A percentile compares a stretch with the other conserved stretches of the same genome.
Conservation (phyloP, 2,329 filamentous ascomycete genomes). For the Fusarium sp. region DNA sequence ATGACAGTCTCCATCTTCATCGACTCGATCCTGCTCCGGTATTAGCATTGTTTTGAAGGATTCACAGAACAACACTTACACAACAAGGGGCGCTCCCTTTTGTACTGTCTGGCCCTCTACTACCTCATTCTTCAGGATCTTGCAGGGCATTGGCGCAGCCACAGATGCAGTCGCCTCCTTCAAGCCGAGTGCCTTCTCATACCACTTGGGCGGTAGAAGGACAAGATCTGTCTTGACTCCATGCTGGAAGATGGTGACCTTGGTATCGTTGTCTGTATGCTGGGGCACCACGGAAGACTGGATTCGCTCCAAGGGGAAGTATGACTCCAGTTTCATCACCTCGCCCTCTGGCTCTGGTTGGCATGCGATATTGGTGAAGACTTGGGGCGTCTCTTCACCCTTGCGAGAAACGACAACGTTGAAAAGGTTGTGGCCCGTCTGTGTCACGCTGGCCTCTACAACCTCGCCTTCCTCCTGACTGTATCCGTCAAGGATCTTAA, state of each 20-base stretch:
- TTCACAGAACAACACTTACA: constrained; percentile 62
- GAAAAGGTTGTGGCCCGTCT: constrained; percentile 61
- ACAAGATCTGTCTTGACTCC: constrained; percentile 70
- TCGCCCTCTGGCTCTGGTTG: constrained; percentile 48
- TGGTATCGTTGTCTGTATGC: constrained; percentile 64
- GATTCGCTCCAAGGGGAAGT: constrained; percentile 84
- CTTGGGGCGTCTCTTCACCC: constrained; percentile 51
- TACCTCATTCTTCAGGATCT: constrained; percentile 91
- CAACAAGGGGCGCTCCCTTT: constrained; percentile 88
- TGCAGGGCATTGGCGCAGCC: constrained; percentile 96
- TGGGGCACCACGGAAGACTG: constrained; percentile 80
- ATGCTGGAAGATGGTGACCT: constrained; percentile 82
- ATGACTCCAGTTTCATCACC: constrained; percentile 57
- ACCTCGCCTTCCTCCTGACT: constrained; percentile 74
- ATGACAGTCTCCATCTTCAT: constrained; percentile 95
- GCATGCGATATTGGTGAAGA: constrained; percentile 61
- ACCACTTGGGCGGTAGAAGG: constrained; percentile 78
- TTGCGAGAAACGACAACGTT: constrained; percentile 59
- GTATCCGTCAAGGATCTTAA: constrained; percentile 70
- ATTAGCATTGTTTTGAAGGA: constrained; percentile 49
- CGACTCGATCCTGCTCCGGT: constrained; percentile 73
- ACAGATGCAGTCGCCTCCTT: constrained; percentile 87
- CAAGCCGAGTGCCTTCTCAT: constrained; percentile 85
- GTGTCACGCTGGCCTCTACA: constrained; percentile 63
- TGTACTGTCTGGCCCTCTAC: constrained; percentile 82